phyloP scores from a whole-genome alignment of 2,329 filamentous ascomycete genomes.

The Metarhizium humberi region DNA sequence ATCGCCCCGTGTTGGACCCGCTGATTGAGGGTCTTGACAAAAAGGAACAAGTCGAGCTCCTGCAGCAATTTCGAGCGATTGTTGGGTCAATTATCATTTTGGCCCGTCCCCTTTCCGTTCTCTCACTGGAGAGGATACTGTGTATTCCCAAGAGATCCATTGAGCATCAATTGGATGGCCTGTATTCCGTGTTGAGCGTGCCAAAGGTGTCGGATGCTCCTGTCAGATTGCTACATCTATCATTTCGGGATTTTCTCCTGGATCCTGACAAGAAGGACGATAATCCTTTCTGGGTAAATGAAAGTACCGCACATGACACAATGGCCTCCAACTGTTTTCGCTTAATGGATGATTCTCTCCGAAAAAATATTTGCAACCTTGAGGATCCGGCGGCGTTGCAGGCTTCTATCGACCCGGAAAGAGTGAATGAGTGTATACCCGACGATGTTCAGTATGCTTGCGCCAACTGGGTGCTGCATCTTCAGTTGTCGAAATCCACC shows the following conservation, averaged over 20 bases:
- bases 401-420: neutral
- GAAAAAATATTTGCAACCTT: neutral
- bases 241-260: slow-evolving; percentile 1
- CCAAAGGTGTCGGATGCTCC: neutral
- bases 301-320: neutral
- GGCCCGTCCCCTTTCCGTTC: neutral
- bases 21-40: no score
- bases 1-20: no score
- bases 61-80: neutral
- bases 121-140: neutral
- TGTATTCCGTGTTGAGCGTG: no score
- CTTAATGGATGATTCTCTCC: neutral
- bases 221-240: neutral
- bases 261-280: neutral
- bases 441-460: slow-evolving; percentile 1
- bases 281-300: neutral
- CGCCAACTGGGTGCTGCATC: neutral
- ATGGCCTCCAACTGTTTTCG: neutral
- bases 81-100: neutral
- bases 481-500: neutral
- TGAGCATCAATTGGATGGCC: no score
- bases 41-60: neutral
- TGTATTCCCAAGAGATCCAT: no score
- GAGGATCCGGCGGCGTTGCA: neutral
- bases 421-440: neutral